A percentile compares a stretch with the other conserved stretches of the same genome.
These are phyloP conservation scores for Fusarium nisikadoi DNA, from an alignment of 2,329 filamentous ascomycete genomes.

Conservation along the genomic window DNA sequence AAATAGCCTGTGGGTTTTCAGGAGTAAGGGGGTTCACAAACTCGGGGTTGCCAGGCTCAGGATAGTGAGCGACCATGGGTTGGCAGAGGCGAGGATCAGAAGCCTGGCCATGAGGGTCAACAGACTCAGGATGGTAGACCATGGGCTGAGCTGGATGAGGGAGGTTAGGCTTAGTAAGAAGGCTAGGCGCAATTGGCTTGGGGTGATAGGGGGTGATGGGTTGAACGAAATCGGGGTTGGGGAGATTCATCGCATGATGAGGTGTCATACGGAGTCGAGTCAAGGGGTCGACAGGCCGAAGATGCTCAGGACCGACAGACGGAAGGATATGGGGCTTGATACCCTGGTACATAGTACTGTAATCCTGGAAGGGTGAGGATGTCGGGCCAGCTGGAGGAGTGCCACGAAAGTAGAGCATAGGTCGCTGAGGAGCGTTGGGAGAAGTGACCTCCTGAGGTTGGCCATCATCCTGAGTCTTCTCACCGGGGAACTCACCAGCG, in stretches of 20 bases:
- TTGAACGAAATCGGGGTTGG: not conserved
- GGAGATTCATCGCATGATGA: not conserved
- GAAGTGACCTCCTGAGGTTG: not conserved
- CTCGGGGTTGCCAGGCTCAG: rapidly evolving
- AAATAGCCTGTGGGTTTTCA: not conserved
- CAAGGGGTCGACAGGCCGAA: not conserved
- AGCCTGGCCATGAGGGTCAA: not conserved
- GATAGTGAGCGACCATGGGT: not conserved
- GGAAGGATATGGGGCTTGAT: not conserved
- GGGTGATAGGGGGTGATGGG: not conserved
- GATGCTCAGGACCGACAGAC: not conserved
- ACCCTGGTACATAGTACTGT: not conserved
- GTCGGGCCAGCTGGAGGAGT: rapidly evolving
- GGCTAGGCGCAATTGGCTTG: not conserved
- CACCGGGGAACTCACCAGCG: not conserved
- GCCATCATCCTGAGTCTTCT: not conserved
- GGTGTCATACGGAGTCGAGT: not conserved
- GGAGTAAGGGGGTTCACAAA: not conserved
- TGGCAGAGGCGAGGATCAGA: rapidly evolving
- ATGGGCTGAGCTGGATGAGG: not conserved
- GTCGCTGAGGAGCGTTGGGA: not conserved
- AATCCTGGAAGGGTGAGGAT: not conserved
- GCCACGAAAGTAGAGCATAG: not conserved
- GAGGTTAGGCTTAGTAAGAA: not conserved
- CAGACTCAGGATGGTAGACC: not conserved